Evolutionary conservation across 1,284 basidiomycete genomes (phyloP).

Genomic region (Leccinum angustisporum): DNA sequence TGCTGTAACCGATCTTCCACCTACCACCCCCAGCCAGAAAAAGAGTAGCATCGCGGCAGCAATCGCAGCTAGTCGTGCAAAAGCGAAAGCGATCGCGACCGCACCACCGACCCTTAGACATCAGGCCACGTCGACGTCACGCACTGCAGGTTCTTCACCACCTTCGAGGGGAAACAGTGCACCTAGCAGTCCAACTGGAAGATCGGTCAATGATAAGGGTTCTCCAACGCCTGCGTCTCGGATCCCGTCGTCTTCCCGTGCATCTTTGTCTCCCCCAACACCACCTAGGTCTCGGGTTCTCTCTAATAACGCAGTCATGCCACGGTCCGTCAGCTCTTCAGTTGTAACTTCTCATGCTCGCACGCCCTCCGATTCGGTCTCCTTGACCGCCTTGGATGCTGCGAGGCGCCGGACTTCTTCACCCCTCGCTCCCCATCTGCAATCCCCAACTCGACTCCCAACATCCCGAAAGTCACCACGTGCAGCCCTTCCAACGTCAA

Average conservation of each 20-base stretch:
- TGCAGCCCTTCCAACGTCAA: conserved; percentile 47
- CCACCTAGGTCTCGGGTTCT: conserved; percentile 48
- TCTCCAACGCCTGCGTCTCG: conserved; percentile 45
- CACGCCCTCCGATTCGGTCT: conserved; percentile 48
- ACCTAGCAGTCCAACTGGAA: conserved; percentile 37
- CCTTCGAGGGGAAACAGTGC: conserved; percentile 47
- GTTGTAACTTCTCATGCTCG: conserved; percentile 38
- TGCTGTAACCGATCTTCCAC: conserved; percentile 38
- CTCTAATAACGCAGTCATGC: conserved; percentile 37
- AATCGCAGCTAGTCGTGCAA: conserved; percentile 80
- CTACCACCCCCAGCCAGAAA: conserved; percentile 57
- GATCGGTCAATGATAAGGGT: conserved; percentile 31
- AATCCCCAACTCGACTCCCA: conserved; percentile 39
- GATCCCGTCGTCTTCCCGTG: conserved; percentile 40
- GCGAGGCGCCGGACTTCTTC: conserved; percentile 53
- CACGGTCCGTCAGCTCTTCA: conserved; percentile 41
- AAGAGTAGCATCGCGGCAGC: conserved; percentile 79
- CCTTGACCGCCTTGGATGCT: conserved; percentile 39
- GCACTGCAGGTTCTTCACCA: conserved; percentile 45
- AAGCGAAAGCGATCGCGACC: conserved; percentile 78
- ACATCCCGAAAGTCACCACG: conserved; percentile 47
- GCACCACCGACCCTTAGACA: conserved; percentile 75
- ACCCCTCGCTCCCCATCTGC: conserved; percentile 41
- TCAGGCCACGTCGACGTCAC: conserved; percentile 69
- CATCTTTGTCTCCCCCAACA: conserved; percentile 41